Base-by-base conservation (phyloP, 2,329 filamentous ascomycete genomes). In the Xylaria digitata region DNA sequence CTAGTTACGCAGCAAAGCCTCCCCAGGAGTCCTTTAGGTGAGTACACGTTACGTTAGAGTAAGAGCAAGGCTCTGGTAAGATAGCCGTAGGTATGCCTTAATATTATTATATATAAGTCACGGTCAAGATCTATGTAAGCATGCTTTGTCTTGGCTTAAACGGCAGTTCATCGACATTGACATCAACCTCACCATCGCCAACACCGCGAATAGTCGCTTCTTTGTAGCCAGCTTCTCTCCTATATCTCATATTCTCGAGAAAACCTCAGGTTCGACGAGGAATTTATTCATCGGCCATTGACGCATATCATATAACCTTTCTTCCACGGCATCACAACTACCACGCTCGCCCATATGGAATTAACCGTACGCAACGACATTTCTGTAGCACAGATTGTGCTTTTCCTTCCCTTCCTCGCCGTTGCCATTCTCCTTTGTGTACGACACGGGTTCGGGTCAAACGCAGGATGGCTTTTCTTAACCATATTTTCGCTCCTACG, bases 401-500 rank as follows among this genome's bases (percentile, higher is more conserved):
- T 83, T 53, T 85, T 83, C 64, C 40, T 75, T 1, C 81, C 80
- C 0, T 55, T 74, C 23, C 73, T 84, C 17, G 46, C 74, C 56
- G 56, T 82, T 37, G 78, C 78, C 13, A 61, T 80, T 46, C 72
- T 80, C 37, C 78, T 85, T 11, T 73, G 75, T 23, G 66, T 77
- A 45, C 79, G 80, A n/a, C 83, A 85, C 69, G 82, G 83, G 58
- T 81, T 84, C 68, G 71, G 76, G 3, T 79, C 78, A 49, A 82
- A 78, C 63, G 78, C 81, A 0, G 86, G 86, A 48, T 89, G 85
- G 83, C 71, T 85, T 13, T 87, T 84, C 73, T 79, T 88, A 6
- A 72, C 85, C 52, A 71, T 87, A 37, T 85, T 90, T 73, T 82
- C 82, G 34, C 67, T 86, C 6, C 76, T 82, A 13, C 84, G 87